phyloP scores from a whole-genome alignment of 805 yeast species.

The Candida taoyuanica region DNA sequence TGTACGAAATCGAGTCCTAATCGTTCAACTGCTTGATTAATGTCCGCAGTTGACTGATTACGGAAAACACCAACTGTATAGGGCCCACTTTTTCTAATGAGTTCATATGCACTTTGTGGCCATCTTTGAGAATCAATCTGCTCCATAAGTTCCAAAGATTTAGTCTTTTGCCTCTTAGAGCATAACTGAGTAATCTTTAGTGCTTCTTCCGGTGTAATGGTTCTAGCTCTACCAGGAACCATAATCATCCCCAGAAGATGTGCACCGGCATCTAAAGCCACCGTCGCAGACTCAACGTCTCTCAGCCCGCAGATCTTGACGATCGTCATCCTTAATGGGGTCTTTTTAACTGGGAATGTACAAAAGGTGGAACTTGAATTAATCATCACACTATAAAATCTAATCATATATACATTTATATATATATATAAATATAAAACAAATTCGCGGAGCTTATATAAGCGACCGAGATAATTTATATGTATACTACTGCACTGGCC shows the following conservation, averaged over 20 bases:
- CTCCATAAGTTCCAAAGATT: slow-evolving; percentile 4
- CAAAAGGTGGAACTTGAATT: no score
- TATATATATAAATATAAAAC: no score
- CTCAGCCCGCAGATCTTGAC: slow-evolving; percentile 86
- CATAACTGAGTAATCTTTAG: slow-evolving; percentile 37
- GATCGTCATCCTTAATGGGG: no score
- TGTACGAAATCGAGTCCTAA: slow-evolving; percentile 74
- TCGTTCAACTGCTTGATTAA: slow-evolving; percentile 36
- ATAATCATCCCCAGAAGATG: slow-evolving; percentile 78
- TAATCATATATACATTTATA: no score
- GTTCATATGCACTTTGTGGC: slow-evolving; percentile 17
- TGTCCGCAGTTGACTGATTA: slow-evolving; percentile 68
- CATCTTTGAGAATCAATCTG: slow-evolving; percentile 5
- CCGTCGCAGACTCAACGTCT: slow-evolving; percentile 60
- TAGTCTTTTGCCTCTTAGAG: slow-evolving; percentile 18
- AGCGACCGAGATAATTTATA: no score
- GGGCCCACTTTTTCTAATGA: slow-evolving; percentile 45
- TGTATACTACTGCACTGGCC: no score
- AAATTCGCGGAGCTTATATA: no score
- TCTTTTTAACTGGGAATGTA: no score
- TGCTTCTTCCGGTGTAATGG: slow-evolving; percentile 49
- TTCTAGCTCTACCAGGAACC: slow-evolving; percentile 78
- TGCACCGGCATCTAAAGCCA: slow-evolving; percentile 69
- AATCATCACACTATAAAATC: no score
- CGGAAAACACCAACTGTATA: slow-evolving; percentile 85